phyloP scores from a whole-genome alignment of 257 asterid species.

The Solanum tarijense region DNA sequence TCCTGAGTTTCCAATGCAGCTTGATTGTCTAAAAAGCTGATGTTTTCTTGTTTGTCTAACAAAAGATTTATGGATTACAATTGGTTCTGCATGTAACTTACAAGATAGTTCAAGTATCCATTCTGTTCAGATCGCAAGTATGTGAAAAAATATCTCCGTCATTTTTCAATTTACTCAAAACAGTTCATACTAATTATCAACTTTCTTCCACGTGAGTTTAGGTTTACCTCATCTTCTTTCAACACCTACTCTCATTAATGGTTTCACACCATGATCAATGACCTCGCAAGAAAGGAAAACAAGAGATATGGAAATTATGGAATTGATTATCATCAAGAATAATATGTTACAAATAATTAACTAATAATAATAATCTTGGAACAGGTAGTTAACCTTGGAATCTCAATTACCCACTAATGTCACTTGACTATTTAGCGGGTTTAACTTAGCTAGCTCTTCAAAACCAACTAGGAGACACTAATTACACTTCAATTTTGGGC shows the following conservation, averaged over 20 bases:
- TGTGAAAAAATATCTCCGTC: background rate
- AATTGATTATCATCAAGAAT: background rate
- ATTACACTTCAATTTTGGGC: background rate
- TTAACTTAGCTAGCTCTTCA: too few relatives aligned
- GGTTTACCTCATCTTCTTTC: background rate
- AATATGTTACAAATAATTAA: too few relatives aligned
- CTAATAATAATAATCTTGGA: background rate
- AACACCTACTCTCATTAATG: background rate
- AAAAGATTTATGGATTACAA: background rate
- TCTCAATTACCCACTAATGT: background rate
- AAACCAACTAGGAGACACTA: background rate
- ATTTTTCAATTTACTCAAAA: background rate
- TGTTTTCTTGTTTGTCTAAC: background rate
- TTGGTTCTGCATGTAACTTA: background rate
- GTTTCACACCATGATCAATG: background rate
- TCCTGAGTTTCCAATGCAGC: background rate
- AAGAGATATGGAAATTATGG: background rate
- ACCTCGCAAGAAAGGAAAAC: background rate
- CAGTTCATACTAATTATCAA: background rate
- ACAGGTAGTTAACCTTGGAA: background rate
- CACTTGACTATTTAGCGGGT: too few relatives aligned
- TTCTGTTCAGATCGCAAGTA: background rate
- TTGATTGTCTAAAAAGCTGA: background rate
- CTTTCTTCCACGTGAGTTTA: background rate
- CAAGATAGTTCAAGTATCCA: background rate